Base-by-base conservation (phyloP, 129 eudicot species). In the Helianthus tuberosus region DNA sequence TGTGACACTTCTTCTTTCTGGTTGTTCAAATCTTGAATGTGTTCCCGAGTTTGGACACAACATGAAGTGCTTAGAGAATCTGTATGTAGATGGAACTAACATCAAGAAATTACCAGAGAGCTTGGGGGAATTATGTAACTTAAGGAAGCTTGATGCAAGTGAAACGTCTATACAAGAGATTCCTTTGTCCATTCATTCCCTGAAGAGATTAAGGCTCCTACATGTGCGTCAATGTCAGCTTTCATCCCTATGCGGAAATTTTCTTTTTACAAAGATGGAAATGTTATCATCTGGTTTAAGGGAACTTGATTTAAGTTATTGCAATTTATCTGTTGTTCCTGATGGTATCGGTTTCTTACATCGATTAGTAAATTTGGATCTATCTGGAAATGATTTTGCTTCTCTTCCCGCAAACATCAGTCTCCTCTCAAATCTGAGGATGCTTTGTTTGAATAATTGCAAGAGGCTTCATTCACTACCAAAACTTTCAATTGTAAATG, bases 371-470 rank as follows among this genome's bases (percentile, higher is more conserved):
- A 3, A 49, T n/a, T 50, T 68, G 27, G 71, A 66, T 46, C 55
- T 66, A 4, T 46, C 71, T 20, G 71, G 71, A 66, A 66, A 66
- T 46, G 17, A 49, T 32, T 68, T 68, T 49, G 58, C 36, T 68
- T 68, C 25, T 9, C 73, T 68, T 11, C 73, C 73, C 15, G 27
- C 60, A 13, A 68, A 57, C n/a, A 52, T 68, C 27, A 11, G 60
- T 49, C 61, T 49, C 46, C 73, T 68, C 32, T 68, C 73, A 68
- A 68, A 49, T 11, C 73, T 68, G 11, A 68, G 73, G 29, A 68
- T 68, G 61, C 73, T 68, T 68, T 25, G 25, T 50, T 49, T 68
- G 61, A 68, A 68, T 48, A 14, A 68, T 44, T 68, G 73, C 73
- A 68, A 68, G 60, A 68, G 36, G 27, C 73, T 68, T 68, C 73